Evolutionary conservation across 1,284 basidiomycete genomes (phyloP), one percentile per base, ranked within the genome.

Genomic region (Malassezia obtusa): DNA sequence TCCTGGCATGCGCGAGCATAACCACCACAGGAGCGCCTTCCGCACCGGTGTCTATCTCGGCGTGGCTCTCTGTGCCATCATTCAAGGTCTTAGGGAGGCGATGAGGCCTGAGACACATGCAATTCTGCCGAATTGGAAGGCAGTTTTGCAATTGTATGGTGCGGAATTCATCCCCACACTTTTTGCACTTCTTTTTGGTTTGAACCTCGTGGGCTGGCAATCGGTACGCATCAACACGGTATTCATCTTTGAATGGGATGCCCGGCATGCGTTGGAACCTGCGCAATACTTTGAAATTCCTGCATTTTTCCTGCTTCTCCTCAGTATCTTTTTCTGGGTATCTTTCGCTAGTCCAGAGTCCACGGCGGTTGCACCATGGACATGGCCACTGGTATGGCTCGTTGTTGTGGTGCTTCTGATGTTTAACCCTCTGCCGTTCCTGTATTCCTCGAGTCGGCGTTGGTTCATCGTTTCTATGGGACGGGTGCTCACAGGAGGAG

Each of bases 351-450:
- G 64, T 39, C 66, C 67, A 7, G 65, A 65, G 46, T 68, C 67
- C 3, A 44, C 45, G 4, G 33, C 61, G 1, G 72, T 76, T 35
- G 50, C 64, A 2, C 67, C 73, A 0, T 63, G 62, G 21, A 75
- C 77, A 0, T 96, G 90, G 87, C 89, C 89, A 0, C 76, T 89
- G 4, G 79, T 85, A 0, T 98, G 90, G 89, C 77, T 95, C 10
- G 79, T 80, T 0, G 78, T 89, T 49, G 75, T 80, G 1, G 64
- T 77, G 2, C 63, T 82, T 9, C 71, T 88, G 44, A 73, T 94
- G 64, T 73, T 89, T 53, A 83, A 89, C 65, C 91, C 91, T 1
- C 68, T 92, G 0, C 84, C 83, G 0, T 64, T 90, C 5, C 74
- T 83, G 53, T 81, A 80, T 64, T 80, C 80, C 21, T 70, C 79